These are phyloP conservation scores for Auricularia heimuer DNA, from an alignment of 768 basidiomycete species.

Conservation along the genomic window DNA sequence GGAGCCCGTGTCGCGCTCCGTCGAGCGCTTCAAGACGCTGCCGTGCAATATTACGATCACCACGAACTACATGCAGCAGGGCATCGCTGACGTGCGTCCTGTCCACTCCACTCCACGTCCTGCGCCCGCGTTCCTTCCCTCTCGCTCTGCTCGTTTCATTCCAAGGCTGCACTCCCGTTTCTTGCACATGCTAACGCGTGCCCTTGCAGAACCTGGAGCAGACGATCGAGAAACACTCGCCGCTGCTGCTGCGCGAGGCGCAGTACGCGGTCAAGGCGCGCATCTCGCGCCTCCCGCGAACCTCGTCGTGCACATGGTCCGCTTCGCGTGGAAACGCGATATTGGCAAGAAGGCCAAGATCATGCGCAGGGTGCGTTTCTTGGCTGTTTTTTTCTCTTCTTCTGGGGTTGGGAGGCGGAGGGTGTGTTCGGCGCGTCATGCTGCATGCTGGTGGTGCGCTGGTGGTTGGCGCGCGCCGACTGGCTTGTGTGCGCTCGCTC, in stretches of 20 bases:
- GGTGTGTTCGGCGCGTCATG: no score
- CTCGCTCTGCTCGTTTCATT: no score
- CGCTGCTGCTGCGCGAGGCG: constrained; percentile 70
- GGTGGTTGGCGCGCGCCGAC: no score
- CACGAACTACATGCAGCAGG: constrained; percentile 84
- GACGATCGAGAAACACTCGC: constrained; percentile 76
- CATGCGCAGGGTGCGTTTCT: constrained; percentile 36
- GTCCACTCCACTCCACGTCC: constrained; percentile 3
- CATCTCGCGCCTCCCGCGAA: constrained; percentile 71
- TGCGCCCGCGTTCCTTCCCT: not conserved
- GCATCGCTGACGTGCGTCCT: constrained; percentile 64
- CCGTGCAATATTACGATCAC: constrained; percentile 83
- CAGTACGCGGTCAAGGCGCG: constrained; percentile 73
- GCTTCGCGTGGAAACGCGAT: constrained; percentile 90
- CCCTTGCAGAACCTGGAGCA: constrained; percentile 65
- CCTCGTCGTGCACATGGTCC: constrained; percentile 87
- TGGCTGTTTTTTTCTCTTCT: not conserved
- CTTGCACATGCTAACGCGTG: not conserved
- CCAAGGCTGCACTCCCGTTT: no score
- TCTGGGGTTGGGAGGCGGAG: not conserved
- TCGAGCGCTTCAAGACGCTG: constrained; percentile 75
- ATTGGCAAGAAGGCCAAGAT: constrained; percentile 93
- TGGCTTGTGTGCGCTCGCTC: no score
- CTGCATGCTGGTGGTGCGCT: no score
- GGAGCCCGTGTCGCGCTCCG: constrained; percentile 52